These are phyloP conservation scores for Ceratobasidium sp. DNA, from an alignment of 1,284 basidiomycete genomes.

Conservation along the genomic window DNA sequence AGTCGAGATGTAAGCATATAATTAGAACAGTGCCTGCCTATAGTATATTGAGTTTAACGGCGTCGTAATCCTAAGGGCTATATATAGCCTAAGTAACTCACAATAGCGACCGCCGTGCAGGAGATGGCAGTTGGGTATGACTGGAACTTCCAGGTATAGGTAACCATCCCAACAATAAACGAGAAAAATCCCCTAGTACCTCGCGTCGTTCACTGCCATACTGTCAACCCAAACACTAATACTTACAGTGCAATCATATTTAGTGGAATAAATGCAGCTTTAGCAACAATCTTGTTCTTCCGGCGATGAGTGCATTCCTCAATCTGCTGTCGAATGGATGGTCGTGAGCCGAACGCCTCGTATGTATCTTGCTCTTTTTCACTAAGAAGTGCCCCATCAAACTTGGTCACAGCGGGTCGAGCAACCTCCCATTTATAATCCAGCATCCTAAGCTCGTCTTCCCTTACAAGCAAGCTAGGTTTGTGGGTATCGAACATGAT, in stretches of 20 bases:
- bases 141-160: slow-evolving; percentile 30
- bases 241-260: slow-evolving; percentile 22
- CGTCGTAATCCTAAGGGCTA: not conserved
- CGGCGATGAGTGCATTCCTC: not conserved
- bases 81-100: not conserved
- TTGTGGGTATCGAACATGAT: not conserved
- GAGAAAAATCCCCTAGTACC: slow-evolving; percentile 34
- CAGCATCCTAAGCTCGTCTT: slow-evolving; percentile 17
- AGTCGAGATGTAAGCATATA: slow-evolving; percentile 34
- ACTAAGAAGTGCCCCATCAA: not conserved
- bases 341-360: not conserved
- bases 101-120: slow-evolving; percentile 12
- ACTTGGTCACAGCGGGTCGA: not conserved
- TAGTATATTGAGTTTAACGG: not conserved
- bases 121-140: slow-evolving; percentile 17
- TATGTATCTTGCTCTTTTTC: not conserved
- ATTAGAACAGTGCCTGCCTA: slow-evolving; percentile 21
- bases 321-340: not conserved
- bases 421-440: slow-evolving; percentile 23
- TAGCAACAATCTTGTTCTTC: slow-evolving; percentile 18
- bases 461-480: slow-evolving; percentile 16
- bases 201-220: not conserved
- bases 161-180: slow-evolving; percentile 22
- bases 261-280: slow-evolving; percentile 5
- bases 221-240: not conserved